phyloP scores from a whole-genome alignment of 768 basidiomycete genomes.

The Termitomyces sp. region DNA sequence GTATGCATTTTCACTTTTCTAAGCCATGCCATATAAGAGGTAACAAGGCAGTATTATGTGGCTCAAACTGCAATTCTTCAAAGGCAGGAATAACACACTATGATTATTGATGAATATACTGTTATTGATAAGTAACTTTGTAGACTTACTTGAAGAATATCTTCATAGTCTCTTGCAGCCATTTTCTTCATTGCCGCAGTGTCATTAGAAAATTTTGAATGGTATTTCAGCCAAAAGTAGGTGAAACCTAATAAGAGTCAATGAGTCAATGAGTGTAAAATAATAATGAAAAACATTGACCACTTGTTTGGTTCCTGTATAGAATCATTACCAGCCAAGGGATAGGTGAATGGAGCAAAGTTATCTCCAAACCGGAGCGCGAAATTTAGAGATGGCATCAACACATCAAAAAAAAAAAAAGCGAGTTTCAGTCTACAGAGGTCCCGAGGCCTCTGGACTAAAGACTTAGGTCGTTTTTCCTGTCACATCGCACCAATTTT shows the following conservation, averaged over 20 bases:
- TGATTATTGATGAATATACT: neutral
- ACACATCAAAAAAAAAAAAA: too few species aligned
- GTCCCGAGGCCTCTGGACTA: too few species aligned
- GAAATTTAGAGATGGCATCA: too few species aligned
- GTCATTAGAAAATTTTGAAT: conserved; percentile 21
- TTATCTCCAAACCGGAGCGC: too few species aligned
- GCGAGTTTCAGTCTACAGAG: too few species aligned
- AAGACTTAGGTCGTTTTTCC: too few species aligned
- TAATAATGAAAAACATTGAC: neutral
- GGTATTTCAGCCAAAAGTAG: conserved; percentile 11
- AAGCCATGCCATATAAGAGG: conserved; percentile 22
- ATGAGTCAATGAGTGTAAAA: neutral
- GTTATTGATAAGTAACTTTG: neutral
- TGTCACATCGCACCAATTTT: too few species aligned
- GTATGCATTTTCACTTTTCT: conserved; percentile 21
- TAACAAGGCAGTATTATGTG: conserved; percentile 13
- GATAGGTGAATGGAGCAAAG: too few species aligned
- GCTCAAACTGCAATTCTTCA: conserved; percentile 6
- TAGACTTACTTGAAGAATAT: conserved; percentile 21
- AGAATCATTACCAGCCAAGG: conserved; percentile 2
- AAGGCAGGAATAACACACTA: conserved; percentile 11
- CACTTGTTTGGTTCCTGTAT: conserved; percentile 10
- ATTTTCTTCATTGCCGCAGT: conserved; percentile 18
- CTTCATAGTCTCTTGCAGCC: too few species aligned
- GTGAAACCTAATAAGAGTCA: neutral